phyloP scores from a whole-genome alignment of 2,329 filamentous ascomycete species.

The Gaeumannomyces tritici region DNA sequence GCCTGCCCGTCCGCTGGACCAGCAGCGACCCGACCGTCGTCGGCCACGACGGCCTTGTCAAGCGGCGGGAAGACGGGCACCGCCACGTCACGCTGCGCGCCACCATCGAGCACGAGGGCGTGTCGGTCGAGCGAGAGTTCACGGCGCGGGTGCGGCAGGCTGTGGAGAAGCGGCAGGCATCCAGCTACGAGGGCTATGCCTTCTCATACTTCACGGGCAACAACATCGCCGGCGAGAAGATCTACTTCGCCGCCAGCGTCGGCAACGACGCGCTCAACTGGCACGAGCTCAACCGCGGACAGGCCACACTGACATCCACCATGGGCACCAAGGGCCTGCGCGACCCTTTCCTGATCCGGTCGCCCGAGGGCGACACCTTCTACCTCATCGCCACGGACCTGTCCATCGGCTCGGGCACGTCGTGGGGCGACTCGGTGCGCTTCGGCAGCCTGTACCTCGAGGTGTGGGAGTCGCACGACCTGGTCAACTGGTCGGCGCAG shows the following conservation, averaged over 20 bases:
- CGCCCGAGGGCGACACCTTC: slow-evolving; percentile 25
- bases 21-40: slow-evolving; percentile 23
- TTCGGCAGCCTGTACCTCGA: slow-evolving; percentile 18
- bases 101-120: slow-evolving; percentile 16
- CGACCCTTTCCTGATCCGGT: slow-evolving; percentile 32
- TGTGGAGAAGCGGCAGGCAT: slow-evolving; percentile 15
- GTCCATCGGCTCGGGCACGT: slow-evolving; percentile 21
- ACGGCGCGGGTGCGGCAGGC: slow-evolving; percentile 24
- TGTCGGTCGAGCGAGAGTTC: slow-evolving; percentile 18
- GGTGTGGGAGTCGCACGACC: slow-evolving; percentile 30
- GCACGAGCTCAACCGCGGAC: slow-evolving; percentile 26
- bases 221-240: slow-evolving; percentile 19
- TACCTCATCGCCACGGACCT: slow-evolving; percentile 31
- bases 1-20: slow-evolving; percentile 22
- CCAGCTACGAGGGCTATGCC: slow-evolving; percentile 32
- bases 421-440: slow-evolving; percentile 13
- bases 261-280: slow-evolving; percentile 31
- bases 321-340: slow-evolving; percentile 27
- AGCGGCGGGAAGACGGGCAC: slow-evolving; percentile 15
- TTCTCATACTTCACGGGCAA: slow-evolving; percentile 43
- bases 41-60: slow-evolving; percentile 23
- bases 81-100: slow-evolving; percentile 24
- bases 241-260: slow-evolving; percentile 28
- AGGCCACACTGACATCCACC: slow-evolving; percentile 25
- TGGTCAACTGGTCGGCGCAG: slow-evolving; percentile 26